Evolutionary conservation across 768 basidiomycete species (phyloP).

Genomic region (Cystobasidium tubakii): DNA sequence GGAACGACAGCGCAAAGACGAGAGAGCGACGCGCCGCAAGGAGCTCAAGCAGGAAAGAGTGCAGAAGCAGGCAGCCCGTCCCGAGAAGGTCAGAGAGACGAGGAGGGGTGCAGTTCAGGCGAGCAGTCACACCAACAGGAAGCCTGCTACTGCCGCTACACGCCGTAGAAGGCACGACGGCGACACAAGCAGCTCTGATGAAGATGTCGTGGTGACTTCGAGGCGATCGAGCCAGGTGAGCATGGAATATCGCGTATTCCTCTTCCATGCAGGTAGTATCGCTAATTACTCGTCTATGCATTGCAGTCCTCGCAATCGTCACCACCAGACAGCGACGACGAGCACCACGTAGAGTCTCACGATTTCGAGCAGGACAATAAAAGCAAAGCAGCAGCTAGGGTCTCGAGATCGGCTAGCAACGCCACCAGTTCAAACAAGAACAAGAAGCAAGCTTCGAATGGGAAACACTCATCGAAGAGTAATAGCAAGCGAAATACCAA

Average conservation of each 20-base stretch:
- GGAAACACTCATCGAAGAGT: background rate
- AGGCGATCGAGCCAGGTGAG: slow-evolving; percentile 11
- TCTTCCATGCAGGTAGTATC: background rate
- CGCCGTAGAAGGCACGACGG: background rate
- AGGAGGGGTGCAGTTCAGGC: background rate
- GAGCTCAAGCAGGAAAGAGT: slow-evolving; percentile 12
- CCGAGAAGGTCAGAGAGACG: background rate
- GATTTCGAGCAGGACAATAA: slow-evolving; percentile 14
- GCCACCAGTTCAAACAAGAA: slow-evolving; percentile 4
- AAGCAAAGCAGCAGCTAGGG: background rate
- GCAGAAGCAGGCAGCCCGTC: slow-evolving; percentile 23
- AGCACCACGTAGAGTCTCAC: background rate
- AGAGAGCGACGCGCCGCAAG: slow-evolving; percentile 16
- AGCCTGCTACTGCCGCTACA: background rate
- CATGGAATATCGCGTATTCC: background rate
- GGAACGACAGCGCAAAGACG: slow-evolving; percentile 24
- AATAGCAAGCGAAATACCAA: slow-evolving; percentile 16
- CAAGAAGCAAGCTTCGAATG: background rate
- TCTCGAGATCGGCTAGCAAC: slow-evolving; percentile 2
- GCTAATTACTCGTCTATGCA: background rate
- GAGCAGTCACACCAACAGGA: background rate
- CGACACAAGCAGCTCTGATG: slow-evolving; percentile 3
- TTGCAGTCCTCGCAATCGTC: slow-evolving; percentile 17
- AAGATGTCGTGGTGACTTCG: background rate
- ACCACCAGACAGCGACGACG: slow-evolving; percentile 16